Conservation (phyloP, 306 rosid genomes). For the Acacia confusa region DNA sequence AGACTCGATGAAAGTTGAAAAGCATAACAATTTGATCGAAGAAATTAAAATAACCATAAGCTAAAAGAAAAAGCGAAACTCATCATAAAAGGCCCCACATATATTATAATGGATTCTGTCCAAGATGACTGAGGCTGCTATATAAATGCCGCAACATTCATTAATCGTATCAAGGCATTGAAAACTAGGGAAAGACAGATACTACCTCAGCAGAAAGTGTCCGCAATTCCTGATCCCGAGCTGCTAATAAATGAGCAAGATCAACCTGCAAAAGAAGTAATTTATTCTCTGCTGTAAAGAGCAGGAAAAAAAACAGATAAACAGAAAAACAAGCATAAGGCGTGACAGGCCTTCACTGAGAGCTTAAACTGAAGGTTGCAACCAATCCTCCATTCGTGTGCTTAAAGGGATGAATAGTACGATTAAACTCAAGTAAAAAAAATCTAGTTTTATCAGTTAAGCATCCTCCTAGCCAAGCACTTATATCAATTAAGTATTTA, state of each 20-base stretch:
- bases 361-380: background rate
- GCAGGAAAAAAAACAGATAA: background rate
- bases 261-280: conserved; percentile 76
- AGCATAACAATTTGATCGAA: background rate
- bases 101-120: background rate
- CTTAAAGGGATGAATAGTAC: conserved; percentile 17
- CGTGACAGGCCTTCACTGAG: background rate
- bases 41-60: conserved; percentile 3
- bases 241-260: conserved; percentile 95
- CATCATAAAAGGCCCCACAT: background rate
- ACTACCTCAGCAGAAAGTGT: conserved; percentile 95
- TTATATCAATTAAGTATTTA: background rate
- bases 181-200: conserved; percentile 22
- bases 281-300: background rate
- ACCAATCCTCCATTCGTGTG: conserved; percentile 13
- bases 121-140: background rate
- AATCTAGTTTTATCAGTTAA: background rate
- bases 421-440: background rate
- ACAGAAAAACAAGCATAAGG: background rate
- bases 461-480: background rate
- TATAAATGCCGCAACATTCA: background rate
- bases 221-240: conserved; percentile 96
- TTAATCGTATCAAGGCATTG: background rate
- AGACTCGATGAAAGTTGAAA: background rate
- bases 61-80: background rate